These are phyloP conservation scores for Linum tenue DNA, from an alignment of 345 rosid species.

Conservation along the genomic window DNA sequence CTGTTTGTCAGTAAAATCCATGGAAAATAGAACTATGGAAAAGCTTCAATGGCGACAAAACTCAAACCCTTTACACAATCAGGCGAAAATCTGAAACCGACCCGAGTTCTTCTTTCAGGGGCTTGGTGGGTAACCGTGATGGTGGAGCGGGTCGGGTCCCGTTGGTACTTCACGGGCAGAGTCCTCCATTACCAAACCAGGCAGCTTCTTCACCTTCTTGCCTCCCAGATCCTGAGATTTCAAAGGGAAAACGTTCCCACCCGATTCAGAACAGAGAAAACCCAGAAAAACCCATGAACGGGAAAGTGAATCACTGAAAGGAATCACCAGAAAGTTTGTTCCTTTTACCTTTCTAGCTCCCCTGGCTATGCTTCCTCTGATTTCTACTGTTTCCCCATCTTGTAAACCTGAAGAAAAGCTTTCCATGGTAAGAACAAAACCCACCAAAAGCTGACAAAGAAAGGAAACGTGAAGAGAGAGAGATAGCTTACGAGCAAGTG, in stretches of 20 bases:
- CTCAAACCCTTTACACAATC: no score
- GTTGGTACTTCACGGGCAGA: slow-evolving; percentile 49
- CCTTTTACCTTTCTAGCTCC: neutral
- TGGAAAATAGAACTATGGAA: no score
- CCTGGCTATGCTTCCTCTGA: neutral
- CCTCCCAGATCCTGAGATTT: slow-evolving; percentile 15
- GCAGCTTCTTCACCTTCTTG: neutral
- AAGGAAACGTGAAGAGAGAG: neutral
- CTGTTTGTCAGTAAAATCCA: no score
- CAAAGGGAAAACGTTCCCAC: no score
- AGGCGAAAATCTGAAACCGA: no score
- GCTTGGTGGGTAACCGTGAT: slow-evolving; percentile 30
- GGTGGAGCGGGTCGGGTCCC: slow-evolving; percentile 65
- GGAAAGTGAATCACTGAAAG: no score
- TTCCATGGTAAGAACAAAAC: neutral
- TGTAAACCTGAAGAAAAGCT: neutral
- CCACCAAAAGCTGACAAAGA: neutral
- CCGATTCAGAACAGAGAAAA: no score
- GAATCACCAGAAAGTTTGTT: neutral
- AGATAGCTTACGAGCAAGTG: neutral
- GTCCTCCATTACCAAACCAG: slow-evolving; percentile 1
- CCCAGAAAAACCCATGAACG: neutral
- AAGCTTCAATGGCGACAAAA: no score
- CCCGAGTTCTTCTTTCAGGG: slow-evolving; percentile 12
- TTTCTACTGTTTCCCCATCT: neutral